Base-by-base conservation (phyloP, 495 filamentous ascomycete genomes). In the Talaromyces wortmannii region DNA sequence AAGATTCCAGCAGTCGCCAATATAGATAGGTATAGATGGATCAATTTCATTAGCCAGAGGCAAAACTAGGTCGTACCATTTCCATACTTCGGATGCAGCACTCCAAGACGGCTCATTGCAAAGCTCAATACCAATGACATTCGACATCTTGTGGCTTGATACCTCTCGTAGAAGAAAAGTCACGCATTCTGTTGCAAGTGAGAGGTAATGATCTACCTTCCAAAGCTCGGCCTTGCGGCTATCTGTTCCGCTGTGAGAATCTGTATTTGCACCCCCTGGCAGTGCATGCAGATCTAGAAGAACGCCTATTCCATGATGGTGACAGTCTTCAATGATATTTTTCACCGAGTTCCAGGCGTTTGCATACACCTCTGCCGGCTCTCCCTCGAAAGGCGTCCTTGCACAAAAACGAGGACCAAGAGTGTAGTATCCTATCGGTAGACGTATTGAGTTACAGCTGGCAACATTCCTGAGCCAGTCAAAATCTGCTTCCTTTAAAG, bases 351-450 rank as follows among this genome's bases (percentile, higher is more conserved):
- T 45, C 81, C 81, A 83, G 16, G 78, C 79, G 52, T 72, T 67
- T 45, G 48, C 40, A 60, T 83, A 84, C 7, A 83, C 73, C 23
- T 58, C 43, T 1, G 64, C 55, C 10, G 68, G 62, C 0, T 63
- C 53, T 1, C 62, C 65, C 30, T 71, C 71, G 57, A 83, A 84
- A 8, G 70, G 63, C 1, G 79, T 83, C n/a, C 66, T 68, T 6
- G 62, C 31, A 55, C 69, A 74, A 59, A 73, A 83, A 13, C 60
- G 47, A 0, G 72, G 70, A 0, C 75, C 77, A 11, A 83, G 70
- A 4, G 74, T 79, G 55, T 73, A 83, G 61, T 76, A 81, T 6
- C 80, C 80, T 32, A 85, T 72, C 4, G 82, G 80, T 1, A 85
- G 63, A 13, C 80, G 74, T 49, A 83, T 67, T n/a, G 71, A 71